Conservation (phyloP, 139 green algal species). For the Haematococcus sp. region DNA sequence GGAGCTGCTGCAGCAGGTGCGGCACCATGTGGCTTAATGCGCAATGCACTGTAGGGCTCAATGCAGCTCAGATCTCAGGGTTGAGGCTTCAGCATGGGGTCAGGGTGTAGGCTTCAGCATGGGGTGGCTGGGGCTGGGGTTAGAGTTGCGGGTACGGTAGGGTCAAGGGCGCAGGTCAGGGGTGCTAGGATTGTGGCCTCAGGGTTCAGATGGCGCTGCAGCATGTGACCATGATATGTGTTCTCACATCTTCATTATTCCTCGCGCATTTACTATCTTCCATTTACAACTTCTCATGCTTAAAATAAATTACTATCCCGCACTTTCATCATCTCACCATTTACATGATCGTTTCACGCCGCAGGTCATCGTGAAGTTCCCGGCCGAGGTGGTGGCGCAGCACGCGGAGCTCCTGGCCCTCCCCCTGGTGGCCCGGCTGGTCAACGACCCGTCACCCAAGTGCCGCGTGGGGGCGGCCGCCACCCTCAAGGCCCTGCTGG, state of each 20-base stretch:
- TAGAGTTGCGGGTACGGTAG: too few species aligned
- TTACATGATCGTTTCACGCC: too few species aligned
- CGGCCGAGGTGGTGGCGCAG: conserved; percentile 53
- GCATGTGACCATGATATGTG: neutral
- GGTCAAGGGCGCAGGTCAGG: neutral
- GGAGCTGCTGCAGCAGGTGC: conserved; percentile 67
- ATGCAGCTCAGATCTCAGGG: neutral
- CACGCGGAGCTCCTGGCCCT: conserved; percentile 73
- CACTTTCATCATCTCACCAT: too few species aligned
- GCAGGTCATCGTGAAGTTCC: conserved; percentile 82
- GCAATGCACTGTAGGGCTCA: neutral
- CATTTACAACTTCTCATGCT: conserved; percentile 1
- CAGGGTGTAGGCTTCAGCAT: too few species aligned
- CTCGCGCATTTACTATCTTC: neutral
- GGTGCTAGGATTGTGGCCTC: too few species aligned
- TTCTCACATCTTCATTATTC: too few species aligned
- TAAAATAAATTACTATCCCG: too few species aligned
- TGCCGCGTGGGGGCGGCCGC: conserved; percentile 50
- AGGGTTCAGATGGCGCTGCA: too few species aligned
- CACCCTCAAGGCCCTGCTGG: conserved; percentile 58
- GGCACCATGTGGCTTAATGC: neutral
- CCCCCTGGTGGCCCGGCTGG: conserved; percentile 79
- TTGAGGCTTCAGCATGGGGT: too few species aligned
- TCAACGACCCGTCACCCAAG: conserved; percentile 65
- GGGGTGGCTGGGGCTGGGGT: too few species aligned